Evolutionary conservation across 139 green algal species (phyloP), one percentile per base, ranked within the genome.

Genomic region (Nannochloris sp.): DNA sequence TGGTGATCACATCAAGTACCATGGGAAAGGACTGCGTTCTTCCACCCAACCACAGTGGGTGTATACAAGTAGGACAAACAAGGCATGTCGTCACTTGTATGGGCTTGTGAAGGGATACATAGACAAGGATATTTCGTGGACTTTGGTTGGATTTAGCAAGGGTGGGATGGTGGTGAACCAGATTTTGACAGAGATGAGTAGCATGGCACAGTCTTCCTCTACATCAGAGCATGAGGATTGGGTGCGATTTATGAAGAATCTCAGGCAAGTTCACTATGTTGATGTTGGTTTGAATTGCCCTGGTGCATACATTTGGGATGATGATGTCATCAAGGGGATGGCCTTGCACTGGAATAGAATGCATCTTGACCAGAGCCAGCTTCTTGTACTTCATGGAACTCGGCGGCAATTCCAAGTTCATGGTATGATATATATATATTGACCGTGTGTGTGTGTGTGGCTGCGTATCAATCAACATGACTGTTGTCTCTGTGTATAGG

Each of bases 161-260:
- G 79, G 79, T 21, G 75, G 66, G 21, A 61, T 87, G 8, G 74
- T 85, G 27, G 53, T 85, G 12, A 85, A 87, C 23, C 80, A 85
- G 75, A n/a, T 87, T 8, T 61, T 87, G 5, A 40, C 55, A 12
- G 78, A 87, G 46, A 73, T 61, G 76, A 57, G 5, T 51, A 25
- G 3, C 16, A 8, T 46, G 60, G 34, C 21, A 9, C 53, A 10
- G 34, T 15, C 1, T 10, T 58, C 5, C 16, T 7, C 16, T 9
- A n/a, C 44, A 50, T 7, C 46, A 19, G 46, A 21, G 11, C 18
- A 53, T 12, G 9, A 53, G 46, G 46, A 53, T 19, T 19, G 16
- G 46, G 5, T 53, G 5, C 6, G 15, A 10, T 25, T 53, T 19
- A 12, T 75, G 37, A 31, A 31, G 4, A 15, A 34, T 11, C 7